A percentile compares a stretch with the other conserved stretches of the same genome.
Conservation (phyloP, 2,329 filamentous ascomycete species). For the Arachnopeziza araneosa region DNA sequence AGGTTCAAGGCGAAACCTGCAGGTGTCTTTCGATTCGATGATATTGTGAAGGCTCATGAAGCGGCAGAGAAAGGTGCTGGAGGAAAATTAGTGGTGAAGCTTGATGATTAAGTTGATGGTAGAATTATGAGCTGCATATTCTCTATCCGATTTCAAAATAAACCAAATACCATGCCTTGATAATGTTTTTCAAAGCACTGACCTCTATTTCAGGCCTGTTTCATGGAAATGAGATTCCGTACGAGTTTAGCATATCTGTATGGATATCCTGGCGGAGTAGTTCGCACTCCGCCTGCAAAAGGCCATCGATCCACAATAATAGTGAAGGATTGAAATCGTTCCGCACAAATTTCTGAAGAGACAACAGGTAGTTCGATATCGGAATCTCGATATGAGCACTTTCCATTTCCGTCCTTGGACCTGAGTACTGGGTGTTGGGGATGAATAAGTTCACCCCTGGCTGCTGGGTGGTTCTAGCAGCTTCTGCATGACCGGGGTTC, state of each 20-base stretch:
- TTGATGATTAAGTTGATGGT: not conserved
- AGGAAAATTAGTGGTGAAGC: constrained; percentile 38
- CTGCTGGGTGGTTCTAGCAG: too few relatives aligned
- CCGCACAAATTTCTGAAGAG: not conserved
- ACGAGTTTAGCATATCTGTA: not conserved
- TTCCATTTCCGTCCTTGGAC: too few relatives aligned
- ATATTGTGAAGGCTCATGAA: constrained; percentile 40
- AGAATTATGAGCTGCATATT: too few relatives aligned
- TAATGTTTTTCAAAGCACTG: too few relatives aligned
- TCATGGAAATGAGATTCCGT: not conserved
- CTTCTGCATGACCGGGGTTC: too few relatives aligned
- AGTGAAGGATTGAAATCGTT: not conserved
- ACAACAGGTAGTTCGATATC: too few relatives aligned
- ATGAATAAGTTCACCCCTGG: too few relatives aligned
- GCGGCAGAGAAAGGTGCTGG: constrained; percentile 39
- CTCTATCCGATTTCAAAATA: too few relatives aligned
- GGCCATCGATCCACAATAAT: constrained; percentile 7
- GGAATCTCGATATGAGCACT: too few relatives aligned
- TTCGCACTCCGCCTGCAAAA: constrained; percentile 3
- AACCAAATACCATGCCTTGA: too few relatives aligned
- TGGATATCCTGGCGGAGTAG: constrained; percentile 1
- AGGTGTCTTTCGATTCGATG: constrained; percentile 34
- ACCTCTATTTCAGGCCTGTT: too few relatives aligned
- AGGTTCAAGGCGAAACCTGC: constrained; percentile 10
- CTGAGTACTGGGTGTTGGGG: too few relatives aligned